phyloP scores from a whole-genome alignment of 176 grass and related monocot species.

The Lolium perenne region DNA sequence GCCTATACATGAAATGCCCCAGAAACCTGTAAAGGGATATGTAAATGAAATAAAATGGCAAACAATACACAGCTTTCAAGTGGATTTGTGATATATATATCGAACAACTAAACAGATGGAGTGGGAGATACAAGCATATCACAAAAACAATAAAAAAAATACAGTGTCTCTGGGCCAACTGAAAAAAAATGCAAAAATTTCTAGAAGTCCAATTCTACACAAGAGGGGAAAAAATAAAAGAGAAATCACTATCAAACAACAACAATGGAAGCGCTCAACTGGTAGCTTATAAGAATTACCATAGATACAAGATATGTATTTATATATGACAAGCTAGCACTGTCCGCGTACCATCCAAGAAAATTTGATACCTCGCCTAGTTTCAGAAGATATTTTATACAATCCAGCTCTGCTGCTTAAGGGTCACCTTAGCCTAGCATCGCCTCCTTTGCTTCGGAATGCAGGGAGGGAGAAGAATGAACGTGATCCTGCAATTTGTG shows the following conservation, averaged over 20 bases:
- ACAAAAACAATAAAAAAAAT: conserved; percentile 53
- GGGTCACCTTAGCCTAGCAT: conserved; percentile 85
- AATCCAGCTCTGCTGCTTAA: conserved; percentile 38
- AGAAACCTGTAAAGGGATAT: conserved; percentile 4
- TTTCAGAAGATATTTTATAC: conserved; percentile 54
- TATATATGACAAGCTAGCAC: conserved; percentile 65
- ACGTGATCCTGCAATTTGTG: conserved; percentile 72
- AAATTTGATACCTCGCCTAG: conserved; percentile 59
- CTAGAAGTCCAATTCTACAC: conserved; percentile 58
- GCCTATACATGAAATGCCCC: conserved; percentile 11
- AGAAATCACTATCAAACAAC: conserved; percentile 54
- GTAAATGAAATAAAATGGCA: conserved; percentile 19
- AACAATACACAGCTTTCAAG: conserved; percentile 4
- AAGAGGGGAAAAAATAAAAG: conserved; percentile 36
- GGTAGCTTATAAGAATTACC: conserved; percentile 62
- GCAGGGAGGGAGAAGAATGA: conserved; percentile 94
- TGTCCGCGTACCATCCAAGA: conserved; percentile 42
- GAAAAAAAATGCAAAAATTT: conserved; percentile 39
- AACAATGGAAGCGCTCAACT: conserved; percentile 50
- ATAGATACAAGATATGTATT: conserved; percentile 67
- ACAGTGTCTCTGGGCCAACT: conserved; percentile 33
- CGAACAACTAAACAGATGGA: conserved; percentile 30
- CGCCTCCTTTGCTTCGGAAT: conserved; percentile 89
- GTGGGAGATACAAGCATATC: conserved; percentile 55
- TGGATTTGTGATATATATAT: conserved; percentile 51